A percentile compares a stretch with the other conserved stretches of the same genome.
Evolutionary conservation across 139 green algal genomes (phyloP).

Genomic region (Diplosphaera chodatii): DNA sequence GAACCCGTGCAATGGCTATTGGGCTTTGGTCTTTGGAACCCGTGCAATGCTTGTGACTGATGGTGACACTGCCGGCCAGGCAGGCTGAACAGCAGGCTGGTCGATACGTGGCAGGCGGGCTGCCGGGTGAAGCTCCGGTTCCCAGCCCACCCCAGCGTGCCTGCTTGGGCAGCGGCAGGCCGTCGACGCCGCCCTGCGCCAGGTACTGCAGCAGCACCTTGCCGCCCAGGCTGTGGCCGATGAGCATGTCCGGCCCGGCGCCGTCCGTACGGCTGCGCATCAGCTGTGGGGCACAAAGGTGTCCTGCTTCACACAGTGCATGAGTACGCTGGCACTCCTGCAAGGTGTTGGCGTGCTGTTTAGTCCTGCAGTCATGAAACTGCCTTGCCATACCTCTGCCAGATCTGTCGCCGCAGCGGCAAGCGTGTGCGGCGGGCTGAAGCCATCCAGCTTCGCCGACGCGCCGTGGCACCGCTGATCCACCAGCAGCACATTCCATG

Average conservation of each 20-base stretch:
- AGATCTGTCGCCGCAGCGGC: constrained; percentile 59
- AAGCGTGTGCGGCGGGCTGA: constrained; percentile 65
- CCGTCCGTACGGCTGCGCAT: constrained; percentile 25
- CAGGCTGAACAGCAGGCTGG: not conserved
- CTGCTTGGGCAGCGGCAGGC: constrained; percentile 4
- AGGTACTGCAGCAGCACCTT: constrained; percentile 67
- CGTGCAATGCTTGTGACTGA: too few relatives aligned
- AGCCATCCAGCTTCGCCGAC: constrained; percentile 12
- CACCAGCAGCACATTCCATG: constrained; percentile 52
- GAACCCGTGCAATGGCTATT: too few relatives aligned
- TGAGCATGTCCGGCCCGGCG: constrained; percentile 24
- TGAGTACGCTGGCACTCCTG: too few relatives aligned
- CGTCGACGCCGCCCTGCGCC: constrained; percentile 12
- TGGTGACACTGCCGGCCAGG: not conserved
- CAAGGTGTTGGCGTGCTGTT: too few relatives aligned
- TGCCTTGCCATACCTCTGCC: not conserved
- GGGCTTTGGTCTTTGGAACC: too few relatives aligned
- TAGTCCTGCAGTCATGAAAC: too few relatives aligned
- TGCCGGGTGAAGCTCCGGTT: too few relatives aligned
- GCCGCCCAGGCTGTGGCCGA: constrained; percentile 72
- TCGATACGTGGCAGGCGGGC: too few relatives aligned
- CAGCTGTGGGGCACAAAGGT: not conserved
- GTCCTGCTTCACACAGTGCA: too few relatives aligned
- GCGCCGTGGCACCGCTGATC: constrained; percentile 65
- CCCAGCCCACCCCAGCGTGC: too few relatives aligned